Base-by-base conservation (phyloP, 306 rosid species). In the Mucuna pruriens region DNA sequence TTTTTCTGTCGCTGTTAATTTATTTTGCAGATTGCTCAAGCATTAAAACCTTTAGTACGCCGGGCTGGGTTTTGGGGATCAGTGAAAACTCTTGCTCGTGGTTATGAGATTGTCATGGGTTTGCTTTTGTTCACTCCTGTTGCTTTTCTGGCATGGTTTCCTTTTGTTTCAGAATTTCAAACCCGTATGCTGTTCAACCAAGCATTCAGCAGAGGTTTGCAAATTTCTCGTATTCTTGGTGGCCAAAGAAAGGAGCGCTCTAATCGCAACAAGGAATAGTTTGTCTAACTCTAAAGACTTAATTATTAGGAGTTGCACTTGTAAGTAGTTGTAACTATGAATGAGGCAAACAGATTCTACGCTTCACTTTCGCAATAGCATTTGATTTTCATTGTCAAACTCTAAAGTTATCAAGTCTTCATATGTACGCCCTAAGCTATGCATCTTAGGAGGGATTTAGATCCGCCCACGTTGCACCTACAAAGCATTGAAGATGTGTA, bases 191-290 rank as follows among this genome's bases (percentile, higher is more conserved):
- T 87, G 74, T 87, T 84, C 84, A 84, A 87, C 77, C 90, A 84
- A 84, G 90, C 90, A 5, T 81, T 87, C 80, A 87, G 88, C 82
- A 75, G 90, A 84, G 90, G 86, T 52, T 65, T 87, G 80, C 88
- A 87, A 74, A 87, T 87, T 78, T 87, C 90, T 39, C 88, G 86
- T 74, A 82, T 85, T 74, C 86, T 85, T 31, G 88, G 88, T 2
- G 88, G 88, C 1, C 88, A 85, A 46, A 72, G 86, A 75, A 85
- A 82, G 86, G 89, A 85, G 54, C 84, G 86, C 1, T 75, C 86
- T 7, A 78, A 84, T 69, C 85, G 85, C 58, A 80, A 71, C 83
- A 85, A 81, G 69, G 88, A 85, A 71, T 85, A 80, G 75, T 67
- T 62, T 74, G 25, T 22, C 68, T 17, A 49, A n/a, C n/a, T 3